Base-by-base conservation (phyloP, 306 rosid species). In the Phaseolus lunatus region DNA sequence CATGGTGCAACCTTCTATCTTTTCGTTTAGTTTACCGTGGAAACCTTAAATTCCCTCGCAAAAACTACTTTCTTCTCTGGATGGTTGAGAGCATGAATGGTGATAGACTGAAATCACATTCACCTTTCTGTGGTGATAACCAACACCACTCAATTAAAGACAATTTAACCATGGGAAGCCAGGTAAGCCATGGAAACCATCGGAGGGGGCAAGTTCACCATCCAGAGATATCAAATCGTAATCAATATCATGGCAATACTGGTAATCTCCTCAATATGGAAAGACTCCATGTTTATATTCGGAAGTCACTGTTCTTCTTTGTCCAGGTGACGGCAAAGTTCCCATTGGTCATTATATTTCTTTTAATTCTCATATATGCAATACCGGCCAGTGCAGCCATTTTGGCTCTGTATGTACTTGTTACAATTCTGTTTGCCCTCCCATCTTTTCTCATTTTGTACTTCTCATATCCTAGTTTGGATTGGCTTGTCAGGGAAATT, bases 1-100 rank as follows among this genome's bases (percentile, higher is more conserved):
- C 98, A 12, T 95, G 98, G 97, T 95, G 98, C 91, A 92, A 89
- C 82, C 90, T 92, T 58, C 54, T 95, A 78, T 95, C 98, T 76
- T 92, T 95, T 39, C 97, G 98, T 44, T 50, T 95, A 64, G 92
- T 95, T 81, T 90, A 90, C 75, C 81, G 85, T 39, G 98, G 98
- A 79, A 84, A 70, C 71, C 97, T 95, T 52, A 87, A 53, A 78
- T 95, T 89, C 87, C 98, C 98, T 75, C 92, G 89, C 72, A 95
- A 95, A 88, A 95, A 95, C 85, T 92, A 89, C 89, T 95, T 95
- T 77, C 98, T 95, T 81, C 90, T 95, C n/a, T 95, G 98, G 98
- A 95, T 95, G 98, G 92, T 95, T 73, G 98, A 95, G 83, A 89
- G 92, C 90, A 95, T 92, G 92, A 92, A 90, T 70, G 98, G 93